Conservation (phyloP, 495 filamentous ascomycete species). For the Neurospora tetrasperma region DNA sequence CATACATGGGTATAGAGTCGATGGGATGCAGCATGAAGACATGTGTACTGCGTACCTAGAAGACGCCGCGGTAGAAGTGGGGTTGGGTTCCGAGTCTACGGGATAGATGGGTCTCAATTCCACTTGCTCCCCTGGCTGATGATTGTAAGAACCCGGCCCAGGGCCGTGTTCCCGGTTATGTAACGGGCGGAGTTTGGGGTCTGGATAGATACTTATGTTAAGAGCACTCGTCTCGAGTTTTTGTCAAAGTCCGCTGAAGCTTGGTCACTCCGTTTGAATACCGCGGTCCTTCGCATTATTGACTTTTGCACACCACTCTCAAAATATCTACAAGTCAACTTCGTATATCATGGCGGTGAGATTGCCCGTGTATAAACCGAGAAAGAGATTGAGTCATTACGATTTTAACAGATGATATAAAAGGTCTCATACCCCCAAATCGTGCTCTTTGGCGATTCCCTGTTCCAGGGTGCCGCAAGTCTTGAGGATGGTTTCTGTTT, state of each 20-base stretch:
- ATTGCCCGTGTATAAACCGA: neutral
- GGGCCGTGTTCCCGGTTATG: neutral
- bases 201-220: neutral
- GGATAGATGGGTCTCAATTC: neutral
- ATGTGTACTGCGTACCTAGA: neutral
- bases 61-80: neutral
- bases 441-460: constrained; percentile 73
- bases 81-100: neutral
- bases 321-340: neutral
- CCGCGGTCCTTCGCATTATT: neutral
- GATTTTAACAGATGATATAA: neutral
- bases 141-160: neutral
- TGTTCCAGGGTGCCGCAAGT: constrained; percentile 53
- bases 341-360: neutral
- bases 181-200: neutral
- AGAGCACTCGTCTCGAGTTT: neutral
- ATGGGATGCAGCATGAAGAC: neutral
- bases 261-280: neutral
- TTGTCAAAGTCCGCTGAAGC: neutral
- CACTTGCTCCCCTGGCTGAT: neutral
- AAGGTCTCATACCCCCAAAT: constrained; percentile 48
- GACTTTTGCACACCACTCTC: neutral
- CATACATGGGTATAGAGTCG: neutral
- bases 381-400: neutral
- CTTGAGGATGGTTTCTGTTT: constrained; percentile 58